phyloP scores from a whole-genome alignment of 108 stramenopile genomes.

The Pseudonitzschia pungens region DNA sequence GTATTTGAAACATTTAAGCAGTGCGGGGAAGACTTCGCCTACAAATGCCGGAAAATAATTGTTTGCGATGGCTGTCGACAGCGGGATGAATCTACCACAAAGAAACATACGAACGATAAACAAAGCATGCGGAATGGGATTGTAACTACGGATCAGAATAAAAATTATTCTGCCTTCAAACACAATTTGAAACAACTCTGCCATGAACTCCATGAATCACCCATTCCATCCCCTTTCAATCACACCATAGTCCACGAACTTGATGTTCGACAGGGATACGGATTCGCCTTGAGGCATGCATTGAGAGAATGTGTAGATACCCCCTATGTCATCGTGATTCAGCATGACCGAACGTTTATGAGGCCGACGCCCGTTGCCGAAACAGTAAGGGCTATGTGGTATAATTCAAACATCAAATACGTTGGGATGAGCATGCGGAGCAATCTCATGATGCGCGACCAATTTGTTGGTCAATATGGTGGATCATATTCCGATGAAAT shows the following conservation, averaged over 20 bases:
- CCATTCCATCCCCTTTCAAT: constrained; percentile 32
- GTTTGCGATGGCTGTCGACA: constrained; percentile 78
- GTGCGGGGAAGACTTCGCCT: constrained; percentile 73
- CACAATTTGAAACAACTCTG: constrained; percentile 48
- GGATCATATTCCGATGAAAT: constrained; percentile 52
- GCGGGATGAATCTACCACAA: constrained; percentile 38
- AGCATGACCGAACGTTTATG: constrained; percentile 91
- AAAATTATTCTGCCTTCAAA: constrained; percentile 72
- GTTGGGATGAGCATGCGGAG: constrained; percentile 79
- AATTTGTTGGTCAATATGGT: constrained; percentile 73
- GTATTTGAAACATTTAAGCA: constrained; percentile 68
- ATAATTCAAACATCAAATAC: constrained; percentile 59
- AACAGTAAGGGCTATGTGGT: constrained; percentile 62
- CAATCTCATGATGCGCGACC: constrained; percentile 74
- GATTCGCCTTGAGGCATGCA: constrained; percentile 82
- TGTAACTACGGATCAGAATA: constrained; percentile 57
- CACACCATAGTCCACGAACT: constrained; percentile 70
- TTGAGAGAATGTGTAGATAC: constrained; percentile 57
- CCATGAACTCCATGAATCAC: constrained; percentile 15
- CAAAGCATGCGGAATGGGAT: constrained; percentile 82
- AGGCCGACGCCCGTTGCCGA: constrained; percentile 60
- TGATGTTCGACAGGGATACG: constrained; percentile 76
- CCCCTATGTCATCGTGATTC: constrained; percentile 85
- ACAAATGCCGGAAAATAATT: constrained; percentile 74
- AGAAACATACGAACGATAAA: constrained; percentile 68